A percentile compares a stretch with the other conserved stretches of the same genome.
These are phyloP conservation scores for Neurospora sp. DNA, from an alignment of 495 filamentous ascomycete species.

Conservation along the genomic window DNA sequence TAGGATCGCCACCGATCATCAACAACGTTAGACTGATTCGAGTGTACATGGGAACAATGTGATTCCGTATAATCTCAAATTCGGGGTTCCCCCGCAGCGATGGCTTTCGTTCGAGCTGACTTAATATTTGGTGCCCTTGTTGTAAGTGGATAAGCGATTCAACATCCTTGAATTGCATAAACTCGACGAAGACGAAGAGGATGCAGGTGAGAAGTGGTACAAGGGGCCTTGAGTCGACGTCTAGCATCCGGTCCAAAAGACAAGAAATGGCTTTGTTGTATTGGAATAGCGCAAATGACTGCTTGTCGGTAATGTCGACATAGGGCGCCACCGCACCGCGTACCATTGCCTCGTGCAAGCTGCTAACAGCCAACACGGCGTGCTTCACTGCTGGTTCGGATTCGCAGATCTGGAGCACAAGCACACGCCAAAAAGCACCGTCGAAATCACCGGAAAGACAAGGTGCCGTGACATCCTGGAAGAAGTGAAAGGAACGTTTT, in stretches of 20 bases:
- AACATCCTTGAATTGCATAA: constrained; percentile 38
- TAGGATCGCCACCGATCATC: constrained; percentile 24
- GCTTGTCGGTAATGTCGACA: constrained; percentile 21
- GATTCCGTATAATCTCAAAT: constrained; percentile 25
- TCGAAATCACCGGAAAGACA: constrained; percentile 40
- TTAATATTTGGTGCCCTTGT: constrained; percentile 29
- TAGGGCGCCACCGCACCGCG: constrained; percentile 18
- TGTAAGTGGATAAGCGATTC: constrained; percentile 33
- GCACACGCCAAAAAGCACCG: constrained; percentile 44
- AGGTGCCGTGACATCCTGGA: constrained; percentile 38
- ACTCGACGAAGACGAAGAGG: constrained; percentile 50
- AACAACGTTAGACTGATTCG: constrained; percentile 28
- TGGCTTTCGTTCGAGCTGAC: constrained; percentile 21
- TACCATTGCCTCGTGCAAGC: constrained; percentile 38
- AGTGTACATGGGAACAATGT: constrained; percentile 34
- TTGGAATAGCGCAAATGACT: constrained; percentile 36
- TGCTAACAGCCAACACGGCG: constrained; percentile 46
- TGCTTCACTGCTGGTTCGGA: constrained; percentile 50
- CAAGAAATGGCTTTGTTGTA: constrained; percentile 45
- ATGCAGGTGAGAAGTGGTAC: constrained; percentile 45
- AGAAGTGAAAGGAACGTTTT: constrained; percentile 41
- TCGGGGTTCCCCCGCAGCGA: constrained; percentile 16
- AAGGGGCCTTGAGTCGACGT: constrained; percentile 30
- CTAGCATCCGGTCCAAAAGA: constrained; percentile 27
- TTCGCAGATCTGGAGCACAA: constrained; percentile 47